Evolutionary conservation across 2,329 filamentous ascomycete genomes (phyloP), one percentile per base, ranked within the genome.

Genomic region (Fusarium camptoceras): DNA sequence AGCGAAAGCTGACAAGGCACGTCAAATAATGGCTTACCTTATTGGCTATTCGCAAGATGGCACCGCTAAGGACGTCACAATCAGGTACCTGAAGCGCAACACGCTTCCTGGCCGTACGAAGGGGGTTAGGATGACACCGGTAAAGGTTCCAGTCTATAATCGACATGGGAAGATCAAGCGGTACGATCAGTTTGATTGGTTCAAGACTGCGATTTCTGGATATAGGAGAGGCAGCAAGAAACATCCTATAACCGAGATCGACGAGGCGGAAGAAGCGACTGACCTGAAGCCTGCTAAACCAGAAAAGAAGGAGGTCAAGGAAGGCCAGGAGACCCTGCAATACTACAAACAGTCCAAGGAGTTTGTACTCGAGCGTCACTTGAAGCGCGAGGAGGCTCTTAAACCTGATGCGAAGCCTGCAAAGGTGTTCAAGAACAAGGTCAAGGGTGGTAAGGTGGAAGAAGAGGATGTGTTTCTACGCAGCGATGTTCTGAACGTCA

Each of bases 21-120:
- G 93, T 73, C 95, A 98, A 78, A 89, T 97, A 15, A 94, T 97
- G 75, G 92, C 93, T 47, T 99, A 99, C 75, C 87, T 97, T 4
- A 84, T 98, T 22, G 94, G 92, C 0, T 93, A 92, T 79, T 93
- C 92, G 1, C 81, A 88, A 5, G 94, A 98, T 76, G 93, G 93
- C 4, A 94, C 94, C 0, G 94, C 94, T 15, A 98, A 98, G 78
- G 96, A 99, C 77, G 92, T 99, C 18, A 99, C 96, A 0, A 90
- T 96, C 14, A 88, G 96, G 28, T 99, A 99, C 78, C 83, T 99
- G 10, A 94, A 91, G 75, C 89, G 91, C 24, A 92, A 92, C 60
- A 86, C 91, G 55, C 90, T 94, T 77, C 96, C 96, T 1, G 95
- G 96, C 6, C 92, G 94, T 72, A 97, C 95, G 0, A 98, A 97